These are phyloP conservation scores for Westerdykella aurantiaca DNA, from an alignment of 2,329 filamentous ascomycete species.

Conservation along the genomic window DNA sequence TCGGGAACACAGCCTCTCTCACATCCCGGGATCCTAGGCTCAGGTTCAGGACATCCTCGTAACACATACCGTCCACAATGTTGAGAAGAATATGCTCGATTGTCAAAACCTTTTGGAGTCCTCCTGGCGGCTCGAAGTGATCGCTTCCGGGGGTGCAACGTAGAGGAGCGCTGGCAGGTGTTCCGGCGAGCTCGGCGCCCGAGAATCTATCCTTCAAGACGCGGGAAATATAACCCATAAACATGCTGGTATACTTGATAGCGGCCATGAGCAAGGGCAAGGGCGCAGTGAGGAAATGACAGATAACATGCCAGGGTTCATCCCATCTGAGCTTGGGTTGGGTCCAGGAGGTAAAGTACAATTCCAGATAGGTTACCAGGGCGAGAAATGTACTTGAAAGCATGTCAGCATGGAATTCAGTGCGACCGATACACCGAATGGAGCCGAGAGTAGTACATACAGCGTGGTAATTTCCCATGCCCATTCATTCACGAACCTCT, in stretches of 20 bases:
- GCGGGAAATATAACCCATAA: background rate
- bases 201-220: background rate
- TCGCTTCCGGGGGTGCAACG: constrained; percentile 3
- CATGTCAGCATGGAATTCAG: too few species aligned
- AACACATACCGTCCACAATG: constrained; percentile 11
- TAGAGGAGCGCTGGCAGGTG: constrained; percentile 3
- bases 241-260: background rate
- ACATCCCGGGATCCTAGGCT: constrained; percentile 9
- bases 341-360: too few species aligned
- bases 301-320: too few species aligned
- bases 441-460: too few species aligned
- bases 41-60: constrained; percentile 16
- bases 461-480: too few species aligned
- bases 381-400: too few species aligned
- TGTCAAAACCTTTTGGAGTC: constrained; percentile 9
- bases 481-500: too few species aligned
- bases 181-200: background rate
- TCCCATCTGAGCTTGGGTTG: too few species aligned
- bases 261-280: too few species aligned
- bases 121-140: constrained; percentile 6
- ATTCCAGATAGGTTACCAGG: too few species aligned
- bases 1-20: constrained; percentile 14
- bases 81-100: constrained; percentile 18
- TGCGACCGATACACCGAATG: too few species aligned
- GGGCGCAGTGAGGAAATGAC: too few species aligned